phyloP scores from a whole-genome alignment of 495 filamentous ascomycete genomes.

The Aspergillus baeticus region DNA sequence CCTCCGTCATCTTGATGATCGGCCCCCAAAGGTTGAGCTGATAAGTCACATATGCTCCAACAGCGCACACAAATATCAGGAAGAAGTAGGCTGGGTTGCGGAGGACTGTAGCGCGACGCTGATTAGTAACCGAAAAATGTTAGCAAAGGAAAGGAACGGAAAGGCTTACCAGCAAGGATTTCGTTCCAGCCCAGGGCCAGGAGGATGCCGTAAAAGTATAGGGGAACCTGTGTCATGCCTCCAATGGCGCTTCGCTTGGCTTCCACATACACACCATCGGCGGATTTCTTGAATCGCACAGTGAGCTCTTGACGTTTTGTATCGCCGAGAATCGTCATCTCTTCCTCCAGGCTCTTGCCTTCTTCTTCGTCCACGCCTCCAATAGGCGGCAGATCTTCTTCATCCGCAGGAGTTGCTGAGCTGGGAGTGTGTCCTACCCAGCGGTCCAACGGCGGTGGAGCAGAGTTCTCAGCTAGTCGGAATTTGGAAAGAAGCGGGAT shows the following conservation, averaged over 20 bases:
- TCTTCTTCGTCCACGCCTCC: constrained; percentile 91
- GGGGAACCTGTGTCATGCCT: constrained; percentile 87
- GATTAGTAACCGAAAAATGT: not conserved
- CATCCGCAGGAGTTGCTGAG: constrained; percentile 74
- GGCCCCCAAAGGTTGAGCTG: constrained; percentile 93
- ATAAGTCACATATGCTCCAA: constrained; percentile 83
- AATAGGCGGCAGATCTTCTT: constrained; percentile 83
- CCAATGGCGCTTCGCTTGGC: constrained; percentile 96
- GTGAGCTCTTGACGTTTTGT: constrained; percentile 84
- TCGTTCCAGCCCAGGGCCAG: constrained; percentile 97
- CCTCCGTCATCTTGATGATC: constrained; percentile 90
- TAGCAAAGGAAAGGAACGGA: not conserved
- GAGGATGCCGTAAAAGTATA: constrained; percentile 90
- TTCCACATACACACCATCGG: constrained; percentile 95
- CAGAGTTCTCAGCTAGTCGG: constrained; percentile 63
- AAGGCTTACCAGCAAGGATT: constrained; percentile 75
- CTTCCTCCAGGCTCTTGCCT: constrained; percentile 88
- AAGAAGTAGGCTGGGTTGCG: constrained; percentile 93
- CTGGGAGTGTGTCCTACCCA: constrained; percentile 83
- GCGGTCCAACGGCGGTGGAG: constrained; percentile 73
- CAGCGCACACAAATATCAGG: constrained; percentile 71
- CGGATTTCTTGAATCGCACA: constrained; percentile 95
- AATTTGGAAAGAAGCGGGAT: constrained; percentile 91
- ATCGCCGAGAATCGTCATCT: constrained; percentile 90
- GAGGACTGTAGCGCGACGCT: constrained; percentile 56